Evolutionary conservation across 495 filamentous ascomycete genomes (phyloP).

Genomic region (Pseudotulostoma volvatum): DNA sequence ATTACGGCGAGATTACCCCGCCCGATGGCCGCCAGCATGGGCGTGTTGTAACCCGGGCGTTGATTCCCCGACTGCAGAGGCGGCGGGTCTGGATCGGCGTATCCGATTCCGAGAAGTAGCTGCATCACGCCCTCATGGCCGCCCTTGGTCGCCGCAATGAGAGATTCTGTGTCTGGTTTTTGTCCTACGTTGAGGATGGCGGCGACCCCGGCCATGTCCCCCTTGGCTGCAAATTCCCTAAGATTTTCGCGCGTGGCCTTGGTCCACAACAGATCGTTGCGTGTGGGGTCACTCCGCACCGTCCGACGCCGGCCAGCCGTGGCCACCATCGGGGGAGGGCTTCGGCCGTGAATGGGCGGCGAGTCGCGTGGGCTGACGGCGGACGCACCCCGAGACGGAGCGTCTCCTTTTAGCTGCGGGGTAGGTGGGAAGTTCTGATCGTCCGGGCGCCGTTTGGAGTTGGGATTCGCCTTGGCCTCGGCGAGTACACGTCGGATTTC

Average conservation of each 20-base stretch:
- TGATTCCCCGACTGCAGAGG: conserved; percentile 33
- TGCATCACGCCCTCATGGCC: conserved; percentile 78
- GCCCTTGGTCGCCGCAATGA: conserved; percentile 82
- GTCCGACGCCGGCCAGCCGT: conserved; percentile 32
- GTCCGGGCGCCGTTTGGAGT: conserved; percentile 44
- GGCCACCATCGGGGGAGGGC: conserved; percentile 27
- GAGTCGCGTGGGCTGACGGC: conserved; percentile 53
- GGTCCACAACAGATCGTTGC: conserved; percentile 46
- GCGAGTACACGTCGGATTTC: conserved; percentile 32
- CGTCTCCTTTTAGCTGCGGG: conserved; percentile 32
- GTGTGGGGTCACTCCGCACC: conserved; percentile 40
- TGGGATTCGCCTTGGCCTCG: conserved; percentile 28
- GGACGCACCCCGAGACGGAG: conserved; percentile 47
- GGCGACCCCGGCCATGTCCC: conserved; percentile 63
- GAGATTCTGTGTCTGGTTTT: conserved; percentile 66
- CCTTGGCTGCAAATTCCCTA: conserved; percentile 61
- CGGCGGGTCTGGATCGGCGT: conserved; percentile 62
- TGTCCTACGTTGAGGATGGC: conserved; percentile 61
- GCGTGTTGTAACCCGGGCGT: conserved; percentile 50
- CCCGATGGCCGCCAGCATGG: conserved; percentile 87
- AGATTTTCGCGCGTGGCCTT: conserved; percentile 53
- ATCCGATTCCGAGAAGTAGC: conserved; percentile 66
- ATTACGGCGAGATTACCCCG: conserved; percentile 74
- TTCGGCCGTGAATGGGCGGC: conserved; percentile 31
- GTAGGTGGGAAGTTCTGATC: conserved; percentile 36